Conservation (phyloP, 768 basidiomycete genomes). For the Tricholoma sp. region DNA sequence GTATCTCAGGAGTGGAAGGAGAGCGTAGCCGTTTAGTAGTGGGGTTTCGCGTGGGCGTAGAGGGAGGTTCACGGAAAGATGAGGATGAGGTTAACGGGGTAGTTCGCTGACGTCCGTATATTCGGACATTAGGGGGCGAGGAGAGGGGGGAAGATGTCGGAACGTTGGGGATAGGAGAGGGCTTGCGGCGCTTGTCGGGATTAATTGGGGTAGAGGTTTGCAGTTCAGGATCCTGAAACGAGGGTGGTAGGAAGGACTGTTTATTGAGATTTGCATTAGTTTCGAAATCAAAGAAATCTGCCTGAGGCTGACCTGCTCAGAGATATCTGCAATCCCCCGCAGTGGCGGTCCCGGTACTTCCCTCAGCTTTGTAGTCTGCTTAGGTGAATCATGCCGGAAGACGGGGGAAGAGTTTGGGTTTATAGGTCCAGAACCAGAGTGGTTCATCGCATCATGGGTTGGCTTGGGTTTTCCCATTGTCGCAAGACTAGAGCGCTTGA, state of each 20-base stretch:
- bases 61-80: slow-evolving; percentile 5
- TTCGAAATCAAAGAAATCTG: not conserved
- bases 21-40: slow-evolving; percentile 11
- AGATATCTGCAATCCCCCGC: slow-evolving; percentile 17
- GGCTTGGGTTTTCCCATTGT: slow-evolving; percentile 20
- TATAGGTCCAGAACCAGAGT: not conserved
- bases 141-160: slow-evolving; percentile 24
- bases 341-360: slow-evolving; percentile 3
- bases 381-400: not conserved
- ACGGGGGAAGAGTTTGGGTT: not conserved
- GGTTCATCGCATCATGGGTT: not conserved
- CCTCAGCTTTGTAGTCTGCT: not conserved
- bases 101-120: slow-evolving; percentile 12
- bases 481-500: slow-evolving; percentile 29
- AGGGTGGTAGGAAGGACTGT: slow-evolving; percentile 47
- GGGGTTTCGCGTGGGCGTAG: slow-evolving; percentile 7
- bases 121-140: slow-evolving; percentile 19
- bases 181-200: slow-evolving; percentile 30
- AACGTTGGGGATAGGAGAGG: slow-evolving; percentile 32
- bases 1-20: slow-evolving; percentile 2
- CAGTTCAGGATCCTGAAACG: slow-evolving; percentile 44
- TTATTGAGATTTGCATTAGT: slow-evolving; percentile 3
- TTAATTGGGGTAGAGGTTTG: slow-evolving; percentile 48
- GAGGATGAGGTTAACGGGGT: slow-evolving; percentile 4
- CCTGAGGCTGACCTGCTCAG: slow-evolving; percentile 20